Evolutionary conservation across 495 filamentous ascomycete species (phyloP), one percentile per base, ranked within the genome.

Genomic region (Staphylotrichum longicolle): DNA sequence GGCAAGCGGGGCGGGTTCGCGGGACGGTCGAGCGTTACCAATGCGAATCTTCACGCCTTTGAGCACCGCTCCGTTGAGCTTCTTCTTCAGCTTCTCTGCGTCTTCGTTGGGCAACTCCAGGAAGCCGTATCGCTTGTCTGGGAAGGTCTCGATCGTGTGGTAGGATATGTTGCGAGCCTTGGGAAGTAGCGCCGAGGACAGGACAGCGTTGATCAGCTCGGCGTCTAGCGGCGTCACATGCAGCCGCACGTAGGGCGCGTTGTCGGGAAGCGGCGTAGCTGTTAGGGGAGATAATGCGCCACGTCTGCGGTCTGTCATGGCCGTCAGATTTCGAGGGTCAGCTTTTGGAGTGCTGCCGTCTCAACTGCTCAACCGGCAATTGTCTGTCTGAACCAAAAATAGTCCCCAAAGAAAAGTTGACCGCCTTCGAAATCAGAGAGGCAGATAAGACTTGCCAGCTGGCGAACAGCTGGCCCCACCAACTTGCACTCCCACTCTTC

Each of bases 121-220:
- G 76, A 88, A 98, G 50, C 92, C 94, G 87, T 90, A 98, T 41
- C 81, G 83, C 68, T 85, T 89, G 59, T 98, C 93, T 12, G 93
- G 93, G 63, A 94, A 96, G 6, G 91, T 91, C 59, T 91, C 78
- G 45, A 97, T 73, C 30, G 73, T 75, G 72, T 98, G 94, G 74
- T 86, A 98, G 40, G 90, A 93, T 49, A 97, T 84, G 60, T 90
- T 88, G 46, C 78, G 75, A 4, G 89, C 90, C n/a, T 77, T 74
- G 32, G 85, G 77, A 45, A 84, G 85, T 35, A 95, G 61, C 2
- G 85, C 82, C 4, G 86, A 77, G 30, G 90, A 86, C 54, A 97
- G 72, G 41, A 93, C 82, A 30, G 85, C 77, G 15, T 78, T 74
- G 12, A 93, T 78, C 33, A 96, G 82, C 9, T 88, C 82, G 45